These are phyloP conservation scores for Cladosporium phlei DNA, from an alignment of 2,329 filamentous ascomycete genomes.

Conservation along the genomic window DNA sequence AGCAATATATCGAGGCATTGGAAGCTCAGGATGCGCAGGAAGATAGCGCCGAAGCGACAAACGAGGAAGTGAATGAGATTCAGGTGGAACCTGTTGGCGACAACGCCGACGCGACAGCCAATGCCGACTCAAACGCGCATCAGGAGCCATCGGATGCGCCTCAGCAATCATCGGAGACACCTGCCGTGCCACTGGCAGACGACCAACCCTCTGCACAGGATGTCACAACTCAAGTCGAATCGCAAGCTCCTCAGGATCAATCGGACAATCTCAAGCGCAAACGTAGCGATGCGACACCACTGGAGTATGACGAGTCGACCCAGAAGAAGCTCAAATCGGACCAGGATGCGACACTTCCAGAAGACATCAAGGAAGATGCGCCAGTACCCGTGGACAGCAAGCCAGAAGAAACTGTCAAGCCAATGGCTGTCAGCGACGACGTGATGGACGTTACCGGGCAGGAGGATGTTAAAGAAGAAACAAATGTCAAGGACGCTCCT, in stretches of 20 bases:
- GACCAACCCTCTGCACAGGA: too few species aligned
- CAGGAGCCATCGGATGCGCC: neutral
- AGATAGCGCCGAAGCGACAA: conserved; percentile 1
- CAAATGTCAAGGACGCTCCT: neutral
- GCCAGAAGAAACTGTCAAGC: conserved; percentile 18
- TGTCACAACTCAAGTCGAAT: too few species aligned
- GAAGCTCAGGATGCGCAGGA: conserved; percentile 30
- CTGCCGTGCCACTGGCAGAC: neutral
- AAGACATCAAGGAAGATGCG: conserved; percentile 15
- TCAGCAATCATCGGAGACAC: neutral
- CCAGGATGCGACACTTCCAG: conserved; percentile 26
- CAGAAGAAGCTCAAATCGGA: conserved; percentile 41
- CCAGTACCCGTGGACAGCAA: conserved; percentile 14
- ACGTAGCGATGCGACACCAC: conserved; percentile 27
- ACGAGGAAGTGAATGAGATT: neutral
- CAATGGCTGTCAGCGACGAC: conserved; percentile 28
- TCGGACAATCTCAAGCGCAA: conserved; percentile 29
- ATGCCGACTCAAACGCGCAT: neutral
- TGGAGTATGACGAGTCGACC: conserved; percentile 28
- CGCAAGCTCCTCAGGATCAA: too few species aligned
- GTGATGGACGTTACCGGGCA: conserved; percentile 21
- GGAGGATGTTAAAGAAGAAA: conserved; percentile 12
- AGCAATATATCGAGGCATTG: conserved; percentile 45
- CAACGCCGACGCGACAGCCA: neutral
- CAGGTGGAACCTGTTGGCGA: neutral